phyloP scores from a whole-genome alignment of 306 rosid genomes.

The Medicago ruthenica region DNA sequence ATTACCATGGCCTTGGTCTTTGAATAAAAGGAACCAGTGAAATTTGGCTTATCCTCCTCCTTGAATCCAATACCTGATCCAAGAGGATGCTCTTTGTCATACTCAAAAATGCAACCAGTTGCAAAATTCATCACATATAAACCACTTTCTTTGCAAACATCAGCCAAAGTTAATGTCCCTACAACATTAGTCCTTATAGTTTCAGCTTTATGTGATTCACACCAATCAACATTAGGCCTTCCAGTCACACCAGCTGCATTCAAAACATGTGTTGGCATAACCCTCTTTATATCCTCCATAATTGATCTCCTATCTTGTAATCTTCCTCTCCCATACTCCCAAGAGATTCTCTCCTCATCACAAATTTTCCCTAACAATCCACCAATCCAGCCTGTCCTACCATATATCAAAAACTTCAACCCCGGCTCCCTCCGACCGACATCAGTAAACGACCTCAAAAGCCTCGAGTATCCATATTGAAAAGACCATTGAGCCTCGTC shows the following conservation, averaged over 20 bases:
- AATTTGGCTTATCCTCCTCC: constrained; percentile 78
- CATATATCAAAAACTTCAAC: constrained; percentile 69
- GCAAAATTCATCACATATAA: constrained; percentile 73
- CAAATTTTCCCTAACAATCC: constrained; percentile 71
- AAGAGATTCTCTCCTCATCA: constrained; percentile 56
- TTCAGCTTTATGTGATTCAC: constrained; percentile 70
- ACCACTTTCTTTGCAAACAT: constrained; percentile 63
- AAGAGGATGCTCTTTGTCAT: constrained; percentile 58
- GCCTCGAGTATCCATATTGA: constrained; percentile 55
- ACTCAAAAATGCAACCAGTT: constrained; percentile 82
- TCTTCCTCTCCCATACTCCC: constrained; percentile 70
- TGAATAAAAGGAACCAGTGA: constrained; percentile 71
- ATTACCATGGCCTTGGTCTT: constrained; percentile 82
- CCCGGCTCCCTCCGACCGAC: constrained; percentile 25
- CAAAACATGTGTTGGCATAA: constrained; percentile 69
- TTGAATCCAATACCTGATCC: constrained; percentile 75
- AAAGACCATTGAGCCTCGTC: constrained; percentile 65
- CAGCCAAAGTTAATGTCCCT: constrained; percentile 68
- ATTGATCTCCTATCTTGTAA: constrained; percentile 64
- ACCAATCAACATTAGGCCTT: constrained; percentile 83
- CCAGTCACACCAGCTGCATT: constrained; percentile 81
- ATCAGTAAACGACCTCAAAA: constrained; percentile 58
- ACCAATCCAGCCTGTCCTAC: constrained; percentile 78
- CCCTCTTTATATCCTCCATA: constrained; percentile 58
- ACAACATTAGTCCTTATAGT: constrained; percentile 71